Evolutionary conservation across 2,329 filamentous ascomycete genomes (phyloP).

Genomic region (Neopestalotiopsis rosae): DNA sequence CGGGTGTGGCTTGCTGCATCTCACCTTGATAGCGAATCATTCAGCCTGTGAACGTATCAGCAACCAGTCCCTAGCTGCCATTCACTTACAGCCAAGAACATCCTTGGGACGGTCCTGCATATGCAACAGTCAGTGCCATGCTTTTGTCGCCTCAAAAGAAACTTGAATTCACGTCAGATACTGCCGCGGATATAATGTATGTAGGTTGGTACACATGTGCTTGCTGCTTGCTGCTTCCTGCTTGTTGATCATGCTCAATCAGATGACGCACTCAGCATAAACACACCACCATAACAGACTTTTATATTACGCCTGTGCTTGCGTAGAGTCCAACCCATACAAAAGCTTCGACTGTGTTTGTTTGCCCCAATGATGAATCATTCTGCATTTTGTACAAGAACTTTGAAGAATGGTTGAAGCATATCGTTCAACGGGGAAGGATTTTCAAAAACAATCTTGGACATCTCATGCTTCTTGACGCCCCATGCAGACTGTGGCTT

Average conservation of each 20-base stretch:
- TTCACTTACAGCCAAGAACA: not conserved
- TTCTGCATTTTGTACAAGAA: not conserved
- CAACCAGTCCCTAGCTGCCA: not conserved
- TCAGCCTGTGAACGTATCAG: not conserved
- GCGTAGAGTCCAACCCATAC: not conserved
- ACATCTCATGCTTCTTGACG: no score
- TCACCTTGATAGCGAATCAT: not conserved
- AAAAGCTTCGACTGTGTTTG: not conserved
- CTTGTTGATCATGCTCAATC: not conserved
- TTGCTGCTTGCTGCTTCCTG: not conserved
- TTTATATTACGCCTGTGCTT: not conserved
- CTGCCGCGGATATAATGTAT: not conserved
- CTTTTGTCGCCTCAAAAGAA: not conserved
- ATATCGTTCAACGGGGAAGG: no score
- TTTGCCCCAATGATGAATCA: not conserved
- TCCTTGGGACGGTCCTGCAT: constrained; percentile 5
- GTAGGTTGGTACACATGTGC: not conserved
- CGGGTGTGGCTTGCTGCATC: constrained; percentile 2
- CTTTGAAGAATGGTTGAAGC: no score
- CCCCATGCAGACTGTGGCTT: no score
- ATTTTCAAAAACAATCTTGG: no score
- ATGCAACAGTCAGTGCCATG: not conserved
- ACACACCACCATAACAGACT: not conserved
- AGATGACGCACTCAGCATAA: not conserved
- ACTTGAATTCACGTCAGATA: constrained; percentile 1